A percentile compares a stretch with the other conserved stretches of the same genome.
Evolutionary conservation across 345 rosid genomes (phyloP).

Genomic region (Ricinus communis): DNA sequence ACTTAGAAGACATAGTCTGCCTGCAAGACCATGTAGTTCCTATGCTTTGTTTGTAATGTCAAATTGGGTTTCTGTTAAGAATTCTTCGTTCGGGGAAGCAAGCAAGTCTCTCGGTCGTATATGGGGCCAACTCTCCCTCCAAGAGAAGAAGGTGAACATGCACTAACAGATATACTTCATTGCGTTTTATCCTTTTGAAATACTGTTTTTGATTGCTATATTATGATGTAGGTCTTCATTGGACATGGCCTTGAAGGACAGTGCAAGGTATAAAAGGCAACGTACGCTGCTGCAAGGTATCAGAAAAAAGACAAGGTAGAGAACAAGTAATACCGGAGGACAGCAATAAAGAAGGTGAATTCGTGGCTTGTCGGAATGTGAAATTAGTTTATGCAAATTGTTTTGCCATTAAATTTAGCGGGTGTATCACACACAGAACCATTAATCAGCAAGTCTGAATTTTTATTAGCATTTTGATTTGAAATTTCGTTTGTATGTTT

Average conservation of each 20-base stretch:
- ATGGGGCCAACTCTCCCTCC: conserved; percentile 5
- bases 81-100: conserved; percentile 9
- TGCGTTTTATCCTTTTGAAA: neutral
- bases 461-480: neutral
- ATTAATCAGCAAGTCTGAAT: neutral
- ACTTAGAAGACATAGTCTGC: conserved; percentile 13
- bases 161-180: neutral
- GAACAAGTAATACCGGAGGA: neutral
- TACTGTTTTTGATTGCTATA: neutral
- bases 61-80: conserved; percentile 4
- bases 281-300: conserved; percentile 1
- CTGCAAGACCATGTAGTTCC: conserved; percentile 20
- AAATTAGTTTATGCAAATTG: conserved; percentile 3
- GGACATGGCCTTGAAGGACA: conserved; percentile 14
- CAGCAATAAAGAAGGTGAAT: neutral
- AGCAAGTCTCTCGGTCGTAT: conserved; percentile 19
- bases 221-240: conserved; percentile 1
- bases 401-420: neutral
- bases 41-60: conserved; percentile 14
- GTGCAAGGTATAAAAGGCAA: conserved; percentile 21
- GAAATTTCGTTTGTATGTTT: too few relatives aligned
- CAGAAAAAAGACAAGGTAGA: neutral
- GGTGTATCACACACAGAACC: neutral
- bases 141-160: conserved; percentile 10
- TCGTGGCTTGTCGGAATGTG: neutral